phyloP scores from a whole-genome alignment of 495 filamentous ascomycete genomes.

The Neurospora sp. region DNA sequence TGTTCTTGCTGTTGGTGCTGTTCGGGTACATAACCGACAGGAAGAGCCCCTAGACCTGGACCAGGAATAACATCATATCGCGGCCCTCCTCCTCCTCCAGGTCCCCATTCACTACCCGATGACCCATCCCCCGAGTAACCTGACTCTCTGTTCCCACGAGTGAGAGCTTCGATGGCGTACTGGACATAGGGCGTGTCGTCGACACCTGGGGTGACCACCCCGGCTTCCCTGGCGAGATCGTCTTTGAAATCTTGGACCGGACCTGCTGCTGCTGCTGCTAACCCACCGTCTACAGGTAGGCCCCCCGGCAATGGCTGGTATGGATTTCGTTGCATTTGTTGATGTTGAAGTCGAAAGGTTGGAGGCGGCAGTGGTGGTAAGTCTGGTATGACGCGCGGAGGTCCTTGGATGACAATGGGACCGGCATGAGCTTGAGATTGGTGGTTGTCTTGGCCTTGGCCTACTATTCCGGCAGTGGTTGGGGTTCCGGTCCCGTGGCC shows the following conservation, averaged over 20 bases:
- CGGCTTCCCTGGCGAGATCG: conserved; percentile 31
- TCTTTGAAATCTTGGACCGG: conserved; percentile 31
- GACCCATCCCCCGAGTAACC: conserved; percentile 18
- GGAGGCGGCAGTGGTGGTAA: background rate
- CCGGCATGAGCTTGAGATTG: background rate
- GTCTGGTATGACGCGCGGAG: background rate
- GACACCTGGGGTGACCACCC: conserved; percentile 36
- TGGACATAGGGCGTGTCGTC: conserved; percentile 39
- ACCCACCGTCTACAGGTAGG: conserved; percentile 1
- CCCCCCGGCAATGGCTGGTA: conserved; percentile 5
- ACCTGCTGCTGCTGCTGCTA: conserved; percentile 24
- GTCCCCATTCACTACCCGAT: conserved; percentile 17
- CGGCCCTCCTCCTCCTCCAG: background rate
- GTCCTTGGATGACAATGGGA: background rate
- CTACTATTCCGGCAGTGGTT: background rate
- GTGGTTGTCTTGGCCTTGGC: background rate
- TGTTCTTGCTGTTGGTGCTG: conserved; percentile 2
- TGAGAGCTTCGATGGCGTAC: conserved; percentile 38
- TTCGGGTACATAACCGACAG: background rate
- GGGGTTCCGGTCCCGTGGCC: background rate
- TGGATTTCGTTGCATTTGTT: background rate
- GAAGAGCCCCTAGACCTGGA: background rate
- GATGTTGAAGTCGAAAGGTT: background rate
- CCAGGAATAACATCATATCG: background rate
- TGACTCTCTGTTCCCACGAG: conserved; percentile 18